Evolutionary conservation across 1,139 yeast species (phyloP).

Genomic region (Sugiyamaella castrensis): DNA sequence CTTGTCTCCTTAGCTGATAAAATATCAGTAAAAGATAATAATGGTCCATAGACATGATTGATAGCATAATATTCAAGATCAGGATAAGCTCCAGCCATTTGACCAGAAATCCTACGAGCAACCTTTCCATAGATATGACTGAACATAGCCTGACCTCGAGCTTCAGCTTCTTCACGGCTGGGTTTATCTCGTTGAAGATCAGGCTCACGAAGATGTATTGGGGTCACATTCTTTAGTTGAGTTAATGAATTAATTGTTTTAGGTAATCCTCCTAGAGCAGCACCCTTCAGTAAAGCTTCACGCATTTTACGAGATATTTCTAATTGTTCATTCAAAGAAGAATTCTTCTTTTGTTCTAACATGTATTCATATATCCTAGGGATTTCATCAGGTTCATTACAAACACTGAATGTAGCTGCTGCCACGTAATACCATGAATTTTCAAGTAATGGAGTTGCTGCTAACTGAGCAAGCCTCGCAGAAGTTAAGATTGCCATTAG

Average conservation of each 20-base stretch:
- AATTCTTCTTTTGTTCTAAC: slow-evolving; percentile 35
- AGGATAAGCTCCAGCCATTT: slow-evolving; percentile 73
- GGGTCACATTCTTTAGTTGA: slow-evolving; percentile 63
- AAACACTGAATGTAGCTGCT: slow-evolving; percentile 76
- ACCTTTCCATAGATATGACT: slow-evolving; percentile 72
- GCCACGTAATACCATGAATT: slow-evolving; percentile 72
- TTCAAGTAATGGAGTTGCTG: slow-evolving; percentile 52
- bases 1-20: slow-evolving; percentile 70
- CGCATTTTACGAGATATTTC: slow-evolving; percentile 57
- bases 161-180: slow-evolving; percentile 20
- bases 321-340: neutral
- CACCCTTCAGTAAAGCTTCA: slow-evolving; percentile 72
- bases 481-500: slow-evolving; percentile 51
- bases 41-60: slow-evolving; percentile 72
- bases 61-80: slow-evolving; percentile 76
- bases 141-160: slow-evolving; percentile 70
- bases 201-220: slow-evolving; percentile 44
- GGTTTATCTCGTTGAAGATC: slow-evolving; percentile 27
- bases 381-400: slow-evolving; percentile 78
- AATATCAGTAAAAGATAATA: slow-evolving; percentile 65
- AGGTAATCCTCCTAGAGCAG: slow-evolving; percentile 81
- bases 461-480: slow-evolving; percentile 56
- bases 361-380: slow-evolving; percentile 76
- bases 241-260: slow-evolving; percentile 77
- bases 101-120: slow-evolving; percentile 60